Conservation (phyloP, 2,329 filamentous ascomycete genomes). For the Periconia digitata region DNA sequence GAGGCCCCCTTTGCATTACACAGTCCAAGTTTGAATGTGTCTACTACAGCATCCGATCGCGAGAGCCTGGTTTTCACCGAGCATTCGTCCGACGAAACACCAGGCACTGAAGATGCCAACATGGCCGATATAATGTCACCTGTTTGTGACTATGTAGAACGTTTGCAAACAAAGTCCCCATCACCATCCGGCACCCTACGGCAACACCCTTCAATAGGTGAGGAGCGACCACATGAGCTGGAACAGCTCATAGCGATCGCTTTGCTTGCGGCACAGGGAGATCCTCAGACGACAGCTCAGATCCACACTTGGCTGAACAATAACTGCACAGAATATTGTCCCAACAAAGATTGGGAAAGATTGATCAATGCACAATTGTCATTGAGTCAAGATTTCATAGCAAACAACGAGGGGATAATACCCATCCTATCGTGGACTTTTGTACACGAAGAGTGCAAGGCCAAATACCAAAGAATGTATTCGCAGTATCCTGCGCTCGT, state of each 20-base stretch:
- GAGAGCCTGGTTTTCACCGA: not conserved
- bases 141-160: not conserved
- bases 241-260: constrained; percentile 5
- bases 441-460: not conserved
- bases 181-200: not conserved
- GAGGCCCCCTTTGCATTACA: not conserved
- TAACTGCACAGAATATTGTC: constrained; percentile 12
- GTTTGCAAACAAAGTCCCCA: not conserved
- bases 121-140: not conserved
- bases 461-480: constrained; percentile 4
- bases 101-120: not conserved
- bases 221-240: not conserved
- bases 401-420: not conserved
- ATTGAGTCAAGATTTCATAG: constrained; percentile 1
- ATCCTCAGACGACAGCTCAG: not conserved
- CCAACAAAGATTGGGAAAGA: constrained; percentile 16
- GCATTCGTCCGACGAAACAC: not conserved
- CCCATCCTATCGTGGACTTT: constrained; percentile 2
- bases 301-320: constrained; percentile 9
- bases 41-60: not conserved
- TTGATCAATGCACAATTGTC: constrained; percentile 16
- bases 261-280: constrained; percentile 11
- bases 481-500: constrained; percentile 1
- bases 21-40: not conserved
- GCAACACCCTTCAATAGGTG: not conserved